Conservation (phyloP, 2,329 filamentous ascomycete genomes). For the Byssochlamys sp. region DNA sequence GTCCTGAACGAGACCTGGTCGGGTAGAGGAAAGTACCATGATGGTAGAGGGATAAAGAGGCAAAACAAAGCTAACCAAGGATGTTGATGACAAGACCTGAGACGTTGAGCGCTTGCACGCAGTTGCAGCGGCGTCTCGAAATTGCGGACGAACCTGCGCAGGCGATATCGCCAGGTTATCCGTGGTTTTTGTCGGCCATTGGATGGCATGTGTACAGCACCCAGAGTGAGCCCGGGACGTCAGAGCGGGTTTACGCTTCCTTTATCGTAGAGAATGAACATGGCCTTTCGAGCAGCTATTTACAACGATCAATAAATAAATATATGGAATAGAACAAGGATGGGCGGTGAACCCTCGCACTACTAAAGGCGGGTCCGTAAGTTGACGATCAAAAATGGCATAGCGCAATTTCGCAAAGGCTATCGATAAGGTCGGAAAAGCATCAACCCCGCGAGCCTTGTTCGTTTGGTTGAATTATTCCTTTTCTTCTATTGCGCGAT, state of each 20-base stretch:
- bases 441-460: background rate
- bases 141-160: conserved; percentile 4
- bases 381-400: background rate
- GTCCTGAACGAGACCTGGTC: conserved; percentile 1
- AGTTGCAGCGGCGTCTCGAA: conserved; percentile 7
- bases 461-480: background rate
- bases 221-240: background rate
- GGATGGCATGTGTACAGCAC: background rate
- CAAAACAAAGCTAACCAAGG: conserved; percentile 11
- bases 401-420: background rate
- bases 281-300: background rate
- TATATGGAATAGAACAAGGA: background rate
- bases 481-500: background rate
- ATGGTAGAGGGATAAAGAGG: conserved; percentile 12
- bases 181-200: background rate
- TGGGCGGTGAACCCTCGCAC: background rate
- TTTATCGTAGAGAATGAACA: background rate
- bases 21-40: conserved; percentile 11
- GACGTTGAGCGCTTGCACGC: conserved; percentile 7
- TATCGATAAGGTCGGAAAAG: background rate
- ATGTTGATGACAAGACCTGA: conserved; percentile 8
- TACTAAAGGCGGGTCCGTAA: background rate
- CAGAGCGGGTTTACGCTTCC: background rate
- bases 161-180: conserved; percentile 9
- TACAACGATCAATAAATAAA: background rate